phyloP scores from a whole-genome alignment of 192 early-diverging fungal genomes.

The Rhizoclosmatium globosum region DNA sequence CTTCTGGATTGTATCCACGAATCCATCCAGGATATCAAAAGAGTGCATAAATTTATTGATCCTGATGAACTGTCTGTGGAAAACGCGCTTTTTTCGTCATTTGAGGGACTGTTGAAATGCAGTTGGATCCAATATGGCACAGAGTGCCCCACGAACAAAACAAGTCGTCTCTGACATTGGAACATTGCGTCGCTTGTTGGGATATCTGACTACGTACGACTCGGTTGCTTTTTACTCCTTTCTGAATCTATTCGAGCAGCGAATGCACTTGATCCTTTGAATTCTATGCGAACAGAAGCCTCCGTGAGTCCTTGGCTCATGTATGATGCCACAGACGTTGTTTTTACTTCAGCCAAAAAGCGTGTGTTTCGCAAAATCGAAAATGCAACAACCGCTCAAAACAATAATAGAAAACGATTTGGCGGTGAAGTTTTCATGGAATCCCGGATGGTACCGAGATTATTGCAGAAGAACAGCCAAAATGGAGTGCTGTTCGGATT shows the following conservation, averaged over 20 bases:
- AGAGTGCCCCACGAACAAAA: slow-evolving; percentile 75
- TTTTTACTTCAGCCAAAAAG: slow-evolving; percentile 71
- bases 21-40: slow-evolving; percentile 77
- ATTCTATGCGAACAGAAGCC: slow-evolving; percentile 37
- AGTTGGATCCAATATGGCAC: slow-evolving; percentile 92
- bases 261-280: slow-evolving; percentile 40
- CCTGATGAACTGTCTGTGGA: slow-evolving; percentile 85
- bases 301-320: slow-evolving; percentile 83
- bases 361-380: slow-evolving; percentile 54
- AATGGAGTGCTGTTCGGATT: slow-evolving; percentile 80
- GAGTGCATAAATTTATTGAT: slow-evolving; percentile 55
- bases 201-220: slow-evolving; percentile 85
- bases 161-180: slow-evolving; percentile 79
- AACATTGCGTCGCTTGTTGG: slow-evolving; percentile 73
- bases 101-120: slow-evolving; percentile 81
- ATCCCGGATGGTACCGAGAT: slow-evolving; percentile 76
- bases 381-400: neutral
- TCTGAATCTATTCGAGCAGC: slow-evolving; percentile 80
- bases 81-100: slow-evolving; percentile 84
- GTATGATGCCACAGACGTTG: slow-evolving; percentile 83
- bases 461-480: slow-evolving; percentile 91
- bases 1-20: slow-evolving; percentile 86
- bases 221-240: slow-evolving; percentile 87
- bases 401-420: neutral
- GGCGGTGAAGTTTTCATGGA: slow-evolving; percentile 20